Evolutionary conservation across 176 grass and related monocot genomes (phyloP).

Genomic region (Bothriochloa decipiens): DNA sequence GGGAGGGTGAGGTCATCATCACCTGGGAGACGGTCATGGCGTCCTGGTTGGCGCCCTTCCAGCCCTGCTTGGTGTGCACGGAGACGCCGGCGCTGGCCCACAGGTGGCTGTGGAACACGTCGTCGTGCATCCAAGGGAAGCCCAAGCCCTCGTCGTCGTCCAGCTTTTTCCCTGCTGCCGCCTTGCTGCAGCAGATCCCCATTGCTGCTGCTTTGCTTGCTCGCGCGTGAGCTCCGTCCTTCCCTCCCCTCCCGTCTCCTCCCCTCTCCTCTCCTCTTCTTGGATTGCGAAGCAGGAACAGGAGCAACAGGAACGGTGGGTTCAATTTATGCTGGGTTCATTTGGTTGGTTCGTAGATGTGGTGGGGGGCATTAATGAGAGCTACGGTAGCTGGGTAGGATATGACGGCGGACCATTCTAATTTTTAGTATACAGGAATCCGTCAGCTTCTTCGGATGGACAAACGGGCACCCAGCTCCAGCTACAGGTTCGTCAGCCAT

Average conservation of each 20-base stretch:
- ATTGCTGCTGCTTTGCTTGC: constrained; percentile 34
- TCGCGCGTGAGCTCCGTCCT: background rate
- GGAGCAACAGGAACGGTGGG: background rate
- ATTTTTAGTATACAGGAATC: too few species aligned
- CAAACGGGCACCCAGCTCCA: too few species aligned
- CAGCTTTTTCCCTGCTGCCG: constrained; percentile 3
- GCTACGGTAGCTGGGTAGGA: background rate
- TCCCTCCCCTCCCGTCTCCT: too few species aligned
- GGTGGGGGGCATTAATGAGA: background rate
- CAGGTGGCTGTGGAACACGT: constrained; percentile 49
- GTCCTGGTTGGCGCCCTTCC: constrained; percentile 97
- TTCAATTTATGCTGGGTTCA: background rate
- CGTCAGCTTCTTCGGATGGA: too few species aligned
- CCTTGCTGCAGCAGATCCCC: constrained; percentile 81
- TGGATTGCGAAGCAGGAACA: background rate
- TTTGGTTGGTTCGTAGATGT: background rate
- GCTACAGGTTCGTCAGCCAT: too few species aligned
- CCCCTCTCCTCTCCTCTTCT: too few species aligned
- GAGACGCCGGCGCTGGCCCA: constrained; percentile 52
- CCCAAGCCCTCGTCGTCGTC: constrained; percentile 32
- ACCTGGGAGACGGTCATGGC: constrained; percentile 84
- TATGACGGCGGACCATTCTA: background rate
- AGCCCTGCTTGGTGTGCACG: constrained; percentile 83
- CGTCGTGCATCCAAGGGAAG: constrained; percentile 51
- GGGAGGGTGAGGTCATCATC: background rate